These are phyloP conservation scores for Hamigera avellanea DNA, from an alignment of 495 filamentous ascomycete genomes.

Conservation along the genomic window DNA sequence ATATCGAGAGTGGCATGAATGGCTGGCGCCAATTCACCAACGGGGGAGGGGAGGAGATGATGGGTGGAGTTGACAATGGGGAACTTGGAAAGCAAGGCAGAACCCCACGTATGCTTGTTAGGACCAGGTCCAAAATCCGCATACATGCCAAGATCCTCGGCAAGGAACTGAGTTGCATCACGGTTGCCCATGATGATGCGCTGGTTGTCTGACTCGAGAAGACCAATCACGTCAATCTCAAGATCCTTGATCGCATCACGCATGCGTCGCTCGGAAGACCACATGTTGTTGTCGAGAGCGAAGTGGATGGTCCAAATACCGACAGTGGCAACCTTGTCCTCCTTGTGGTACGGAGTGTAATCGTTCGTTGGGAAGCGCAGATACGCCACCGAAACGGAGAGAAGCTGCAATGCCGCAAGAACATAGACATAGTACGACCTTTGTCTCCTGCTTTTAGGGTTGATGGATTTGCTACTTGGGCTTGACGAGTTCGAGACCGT, in stretches of 20 bases:
- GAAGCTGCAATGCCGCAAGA: conserved; percentile 59
- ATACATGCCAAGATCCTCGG: conserved; percentile 96
- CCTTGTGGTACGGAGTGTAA: conserved; percentile 78
- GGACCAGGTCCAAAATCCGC: conserved; percentile 95
- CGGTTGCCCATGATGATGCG: conserved; percentile 99
- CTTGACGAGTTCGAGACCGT: conserved; percentile 39
- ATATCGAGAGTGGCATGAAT: conserved; percentile 91
- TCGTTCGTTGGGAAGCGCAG: conserved; percentile 91
- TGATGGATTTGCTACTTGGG: conserved; percentile 36
- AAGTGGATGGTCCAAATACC: conserved; percentile 99
- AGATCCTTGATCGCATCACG: conserved; percentile 84
- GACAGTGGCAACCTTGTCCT: conserved; percentile 76
- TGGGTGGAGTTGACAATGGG: conserved; percentile 96
- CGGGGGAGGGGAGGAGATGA: conserved; percentile 84
- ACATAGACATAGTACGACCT: conserved; percentile 66
- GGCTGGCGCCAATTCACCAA: conserved; percentile 89
- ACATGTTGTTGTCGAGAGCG: conserved; percentile 97
- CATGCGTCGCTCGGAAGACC: conserved; percentile 90
- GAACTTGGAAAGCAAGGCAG: conserved; percentile 89
- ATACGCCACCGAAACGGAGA: conserved; percentile 72
- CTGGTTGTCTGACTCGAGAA: conserved; percentile 89
- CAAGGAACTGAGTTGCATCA: conserved; percentile 89
- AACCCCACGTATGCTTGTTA: conserved; percentile 98
- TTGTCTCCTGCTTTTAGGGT: conserved; percentile 40
- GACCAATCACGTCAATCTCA: conserved; percentile 88